phyloP scores from a whole-genome alignment of 805 yeast genomes.

The Jamesozyma jinghongensis region DNA sequence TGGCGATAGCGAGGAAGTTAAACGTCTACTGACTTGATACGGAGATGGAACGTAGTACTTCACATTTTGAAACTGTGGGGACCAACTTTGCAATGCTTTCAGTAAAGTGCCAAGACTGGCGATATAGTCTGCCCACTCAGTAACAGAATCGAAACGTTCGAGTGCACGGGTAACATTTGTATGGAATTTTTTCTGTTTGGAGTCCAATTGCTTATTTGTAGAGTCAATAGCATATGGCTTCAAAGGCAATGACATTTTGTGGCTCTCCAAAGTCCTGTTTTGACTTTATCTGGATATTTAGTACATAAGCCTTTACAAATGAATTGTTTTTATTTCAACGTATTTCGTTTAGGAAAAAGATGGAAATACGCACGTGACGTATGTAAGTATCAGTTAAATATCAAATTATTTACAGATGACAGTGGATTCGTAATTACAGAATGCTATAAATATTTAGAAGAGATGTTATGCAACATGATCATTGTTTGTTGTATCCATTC shows the following conservation, averaged over 20 bases:
- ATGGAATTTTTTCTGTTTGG: slow-evolving; percentile 61
- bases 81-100: slow-evolving; percentile 53
- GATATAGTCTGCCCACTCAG: slow-evolving; percentile 98
- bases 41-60: slow-evolving; percentile 59
- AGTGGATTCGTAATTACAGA: too few species aligned
- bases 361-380: too few species aligned
- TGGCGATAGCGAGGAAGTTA: slow-evolving; percentile 74
- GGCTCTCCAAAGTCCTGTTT: too few species aligned
- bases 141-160: slow-evolving; percentile 65
- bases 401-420: background rate
- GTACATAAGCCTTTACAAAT: too few species aligned
- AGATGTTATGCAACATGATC: too few species aligned
- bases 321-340: too few species aligned
- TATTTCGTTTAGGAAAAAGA: too few species aligned
- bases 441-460: background rate
- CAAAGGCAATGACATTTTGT: slow-evolving; percentile 28
- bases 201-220: slow-evolving; percentile 32
- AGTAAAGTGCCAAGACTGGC: slow-evolving; percentile 74
- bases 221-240: slow-evolving; percentile 27
- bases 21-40: slow-evolving; percentile 53
- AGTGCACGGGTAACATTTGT: slow-evolving; percentile 67
- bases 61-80: slow-evolving; percentile 30
- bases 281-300: too few species aligned
- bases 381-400: too few species aligned
- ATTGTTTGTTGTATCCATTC: slow-evolving; percentile 41